Evolutionary conservation across 1,284 basidiomycete genomes (phyloP), one percentile per base, ranked within the genome.

Genomic region (Mycosarcoma mackinlayi): DNA sequence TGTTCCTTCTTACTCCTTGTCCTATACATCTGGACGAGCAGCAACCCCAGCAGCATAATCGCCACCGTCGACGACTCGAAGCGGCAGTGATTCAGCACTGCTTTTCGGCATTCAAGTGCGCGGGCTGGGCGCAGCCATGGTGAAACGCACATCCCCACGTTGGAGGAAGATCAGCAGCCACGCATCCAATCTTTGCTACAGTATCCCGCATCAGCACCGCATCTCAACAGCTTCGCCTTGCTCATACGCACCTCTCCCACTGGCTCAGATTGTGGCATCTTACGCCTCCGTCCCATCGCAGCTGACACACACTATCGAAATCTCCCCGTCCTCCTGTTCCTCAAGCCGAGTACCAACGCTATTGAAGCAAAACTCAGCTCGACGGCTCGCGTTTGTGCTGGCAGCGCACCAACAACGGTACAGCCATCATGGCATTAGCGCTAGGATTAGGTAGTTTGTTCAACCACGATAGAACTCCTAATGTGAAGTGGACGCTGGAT

Each of bases 341-440:
- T 1, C 86, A 87, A 44, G 85, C 88, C 27, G 92, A 80, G 51
- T 82, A 80, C 46, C 25, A 42, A 7, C 23, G 35, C 9, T 53
- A 77, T 52, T 79, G 78, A 0, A 71, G 69, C 24, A 62, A 90
- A 73, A 94, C 91, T 0, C 83, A 91, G 0, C 84, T 95, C 14
- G 91, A 94, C 70, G 89, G 90, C 47, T 94, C 80, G 89, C 92
- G 0, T 94, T 94, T 78, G 89, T 88, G n/a, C 40, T 96, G 92
- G 80, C 66, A 68, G 45, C 91, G 73, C 41, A 87, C 88, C 2
- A 25, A 16, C 5, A 35, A 33, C 1, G 49, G 60, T 1, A 23
- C 23, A 14, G 55, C 57, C 4, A 38, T 72, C 6, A 92, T 93
- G 91, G 94, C 91, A 0, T 86, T 98, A 2, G 91, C 92, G 0